Evolutionary conservation across 768 basidiomycete genomes (phyloP).

Genomic region (Mycena capillaripes): DNA sequence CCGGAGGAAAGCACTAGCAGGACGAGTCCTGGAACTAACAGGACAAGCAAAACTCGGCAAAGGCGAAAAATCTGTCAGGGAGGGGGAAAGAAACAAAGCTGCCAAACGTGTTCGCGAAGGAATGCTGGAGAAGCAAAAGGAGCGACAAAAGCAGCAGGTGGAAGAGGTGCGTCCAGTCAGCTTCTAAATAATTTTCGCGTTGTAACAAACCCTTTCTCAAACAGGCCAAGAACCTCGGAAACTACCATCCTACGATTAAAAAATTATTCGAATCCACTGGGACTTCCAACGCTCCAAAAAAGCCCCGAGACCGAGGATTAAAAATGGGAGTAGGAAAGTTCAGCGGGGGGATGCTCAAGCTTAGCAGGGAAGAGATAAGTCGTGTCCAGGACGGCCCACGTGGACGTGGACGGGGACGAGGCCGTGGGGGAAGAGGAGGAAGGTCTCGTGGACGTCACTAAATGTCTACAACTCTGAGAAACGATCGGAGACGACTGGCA

Average conservation of each 20-base stretch:
- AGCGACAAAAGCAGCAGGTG: slow-evolving; percentile 65
- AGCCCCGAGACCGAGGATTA: slow-evolving; percentile 75
- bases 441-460: slow-evolving; percentile 32
- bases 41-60: slow-evolving; percentile 80
- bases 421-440: slow-evolving; percentile 42
- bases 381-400: slow-evolving; percentile 41
- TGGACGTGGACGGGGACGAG: slow-evolving; percentile 39
- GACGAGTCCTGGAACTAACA: slow-evolving; percentile 81
- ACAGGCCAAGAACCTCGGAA: slow-evolving; percentile 87
- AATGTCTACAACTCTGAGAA: not conserved
- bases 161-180: slow-evolving; percentile 76
- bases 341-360: slow-evolving; percentile 74
- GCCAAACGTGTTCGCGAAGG: slow-evolving; percentile 82
- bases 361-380: slow-evolving; percentile 74
- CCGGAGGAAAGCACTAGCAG: slow-evolving; percentile 80
- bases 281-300: slow-evolving; percentile 45
- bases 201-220: slow-evolving; percentile 20
- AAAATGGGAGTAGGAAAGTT: slow-evolving; percentile 87
- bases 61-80: slow-evolving; percentile 74
- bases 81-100: slow-evolving; percentile 77
- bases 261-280: slow-evolving; percentile 65
- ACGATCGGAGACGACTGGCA: slow-evolving; percentile 2
- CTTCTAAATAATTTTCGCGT: slow-evolving; percentile 3
- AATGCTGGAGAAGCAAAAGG: slow-evolving; percentile 70
- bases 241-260: slow-evolving; percentile 87